Conservation (phyloP, 208 protist species). For the Leishmania aethiopica region DNA sequence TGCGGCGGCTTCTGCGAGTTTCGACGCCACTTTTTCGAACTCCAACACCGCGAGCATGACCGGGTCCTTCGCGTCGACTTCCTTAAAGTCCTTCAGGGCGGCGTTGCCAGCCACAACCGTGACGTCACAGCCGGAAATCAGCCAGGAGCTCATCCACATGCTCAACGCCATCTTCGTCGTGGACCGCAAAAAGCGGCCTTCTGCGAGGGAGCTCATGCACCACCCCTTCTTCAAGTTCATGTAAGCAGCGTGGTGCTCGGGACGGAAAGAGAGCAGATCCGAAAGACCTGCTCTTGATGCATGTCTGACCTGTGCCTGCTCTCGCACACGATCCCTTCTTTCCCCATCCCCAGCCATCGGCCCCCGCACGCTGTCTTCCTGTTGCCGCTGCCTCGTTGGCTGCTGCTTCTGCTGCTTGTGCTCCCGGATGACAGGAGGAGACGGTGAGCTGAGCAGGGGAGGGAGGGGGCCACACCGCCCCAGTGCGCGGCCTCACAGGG, state of each 20-base stretch:
- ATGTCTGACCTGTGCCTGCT: too few relatives aligned
- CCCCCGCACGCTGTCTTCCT: not conserved
- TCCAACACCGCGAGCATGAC: not conserved
- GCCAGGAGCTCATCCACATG: conserved; percentile 41
- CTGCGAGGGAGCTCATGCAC: conserved; percentile 53
- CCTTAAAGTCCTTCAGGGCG: not conserved
- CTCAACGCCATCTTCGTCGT: conserved; percentile 47
- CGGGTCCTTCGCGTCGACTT: not conserved
- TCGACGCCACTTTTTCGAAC: not conserved
- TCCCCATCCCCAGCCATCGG: too few relatives aligned
- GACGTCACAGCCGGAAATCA: not conserved
- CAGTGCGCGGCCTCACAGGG: too few relatives aligned
- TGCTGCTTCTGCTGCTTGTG: not conserved
- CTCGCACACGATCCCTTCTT: too few relatives aligned
- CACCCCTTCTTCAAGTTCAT: conserved; percentile 50
- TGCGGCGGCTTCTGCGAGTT: not conserved
- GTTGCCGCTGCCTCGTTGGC: not conserved
- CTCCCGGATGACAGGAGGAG: too few relatives aligned
- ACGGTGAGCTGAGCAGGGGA: too few relatives aligned
- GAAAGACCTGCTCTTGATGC: too few relatives aligned
- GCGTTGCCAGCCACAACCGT: not conserved
- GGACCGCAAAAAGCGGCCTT: conserved; percentile 48
- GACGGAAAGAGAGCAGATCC: not conserved
- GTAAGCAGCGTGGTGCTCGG: not conserved
- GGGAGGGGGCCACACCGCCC: too few relatives aligned